Base-by-base conservation (phyloP, 331 rosid genomes). In the Arachis monticola region DNA sequence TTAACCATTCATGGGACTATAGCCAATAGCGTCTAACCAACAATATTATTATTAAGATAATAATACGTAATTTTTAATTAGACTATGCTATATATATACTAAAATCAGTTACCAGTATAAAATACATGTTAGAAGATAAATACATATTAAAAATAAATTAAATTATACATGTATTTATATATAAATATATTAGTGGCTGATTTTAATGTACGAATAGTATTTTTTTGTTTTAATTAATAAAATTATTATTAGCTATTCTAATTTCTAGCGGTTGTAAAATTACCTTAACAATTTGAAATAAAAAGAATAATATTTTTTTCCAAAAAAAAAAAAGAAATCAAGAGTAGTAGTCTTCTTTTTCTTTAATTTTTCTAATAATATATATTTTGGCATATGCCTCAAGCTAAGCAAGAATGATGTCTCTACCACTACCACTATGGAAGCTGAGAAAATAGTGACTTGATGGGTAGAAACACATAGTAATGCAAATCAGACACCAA, bases 381-480 rank as follows among this genome's bases (percentile, higher is more conserved):
- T 35, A 35, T 35, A 46, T 17, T 17, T 17, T 77, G 67, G 79
- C 76, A 82, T 72, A 66, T 44, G 82, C 85, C 75, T 81, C n/a
- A n/a, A n/a, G n/a, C n/a, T n/a, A 77, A 81, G 85, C 82, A 81
- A 81, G 79, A 82, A 72, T 81, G 82, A 81, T 81, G 82, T 81
- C 79, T 46, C 64, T 60, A 75, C 78, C 81, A 76, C 74, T 35
- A 35, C 40, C 40, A 35, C 40, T 35, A 35, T 81, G 70, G 7
- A 80, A 14, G 56, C 10, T 56, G 80, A 64, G 32, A 17, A 46
- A 75, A 65, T 31, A 70, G 75, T 76, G 80, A 63, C 8, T 69
- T 56, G 70, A 65, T 48, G 57, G 11, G 69, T 53, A 69, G 44
- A 80, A 46, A 30, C 22, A 59, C 69, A 70, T 56, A 56, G 73